Conservation (phyloP, 768 basidiomycete genomes). For the Lactifluus piperatus region DNA sequence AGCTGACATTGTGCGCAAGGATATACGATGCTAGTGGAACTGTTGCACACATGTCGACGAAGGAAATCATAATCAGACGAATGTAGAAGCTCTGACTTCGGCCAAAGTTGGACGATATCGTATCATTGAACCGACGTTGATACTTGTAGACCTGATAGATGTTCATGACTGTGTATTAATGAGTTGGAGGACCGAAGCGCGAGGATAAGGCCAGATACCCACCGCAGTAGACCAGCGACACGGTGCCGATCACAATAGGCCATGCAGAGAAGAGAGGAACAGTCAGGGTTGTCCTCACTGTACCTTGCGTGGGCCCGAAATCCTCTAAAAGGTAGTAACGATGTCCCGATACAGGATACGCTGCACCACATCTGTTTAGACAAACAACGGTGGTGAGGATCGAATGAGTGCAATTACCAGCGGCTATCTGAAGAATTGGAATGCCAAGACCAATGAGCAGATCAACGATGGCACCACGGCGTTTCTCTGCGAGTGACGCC, state of each 20-base stretch:
- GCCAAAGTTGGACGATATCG: conserved; percentile 23
- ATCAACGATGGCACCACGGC: conserved; percentile 26
- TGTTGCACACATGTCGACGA: conserved; percentile 27
- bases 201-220: conserved; percentile 7
- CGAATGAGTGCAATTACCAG: conserved; percentile 1
- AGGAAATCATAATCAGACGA: conserved; percentile 31
- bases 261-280: conserved; percentile 28
- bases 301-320: conserved; percentile 34
- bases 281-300: conserved; percentile 26
- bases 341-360: conserved; percentile 25
- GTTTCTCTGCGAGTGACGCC: conserved; percentile 25
- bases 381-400: neutral
- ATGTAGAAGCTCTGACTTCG: conserved; percentile 41
- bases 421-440: conserved; percentile 11
- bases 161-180: conserved; percentile 21
- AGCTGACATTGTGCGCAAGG: no score
- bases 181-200: neutral
- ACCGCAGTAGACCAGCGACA: conserved; percentile 34
- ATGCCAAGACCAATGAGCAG: conserved; percentile 26
- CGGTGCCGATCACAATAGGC: conserved; percentile 20
- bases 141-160: conserved; percentile 23
- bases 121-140: conserved; percentile 23
- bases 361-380: neutral
- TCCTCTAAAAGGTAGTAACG: conserved; percentile 43
- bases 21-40: conserved; percentile 19